These are phyloP conservation scores for Westerdykella aurantiaca DNA, from an alignment of 2,329 filamentous ascomycete genomes.

Conservation along the genomic window DNA sequence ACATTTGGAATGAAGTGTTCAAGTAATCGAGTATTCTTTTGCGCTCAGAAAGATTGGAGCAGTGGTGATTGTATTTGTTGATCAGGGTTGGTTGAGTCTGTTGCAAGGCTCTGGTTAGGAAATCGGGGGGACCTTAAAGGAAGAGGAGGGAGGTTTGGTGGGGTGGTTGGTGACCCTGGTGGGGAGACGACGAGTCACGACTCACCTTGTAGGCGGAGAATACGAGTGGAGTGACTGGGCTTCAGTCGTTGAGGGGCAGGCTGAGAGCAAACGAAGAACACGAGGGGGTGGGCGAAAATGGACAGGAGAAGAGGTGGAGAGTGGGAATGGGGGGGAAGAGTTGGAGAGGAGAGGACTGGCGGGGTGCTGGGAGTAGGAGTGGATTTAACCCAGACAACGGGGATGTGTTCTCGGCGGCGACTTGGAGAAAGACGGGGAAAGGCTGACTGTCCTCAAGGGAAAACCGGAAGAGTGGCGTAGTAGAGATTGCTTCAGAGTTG, in stretches of 20 bases:
- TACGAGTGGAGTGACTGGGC: not conserved
- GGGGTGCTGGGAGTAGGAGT: not conserved
- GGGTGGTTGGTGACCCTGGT: not conserved
- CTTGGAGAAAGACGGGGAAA: not conserved
- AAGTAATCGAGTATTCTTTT: not conserved
- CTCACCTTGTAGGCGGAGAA: not conserved
- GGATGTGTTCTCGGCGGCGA: not conserved
- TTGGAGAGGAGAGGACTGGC: not conserved
- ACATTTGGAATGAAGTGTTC: conserved; percentile 36
- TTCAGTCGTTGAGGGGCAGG: not conserved
- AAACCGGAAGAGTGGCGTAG: too few relatives aligned
- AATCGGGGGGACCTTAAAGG: not conserved
- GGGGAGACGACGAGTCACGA: not conserved
- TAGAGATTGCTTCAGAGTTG: not conserved
- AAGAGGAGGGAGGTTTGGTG: not conserved
- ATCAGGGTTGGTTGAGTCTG: not conserved
- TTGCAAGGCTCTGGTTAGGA: not conserved
- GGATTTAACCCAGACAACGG: not conserved
- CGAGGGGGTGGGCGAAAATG: not conserved
- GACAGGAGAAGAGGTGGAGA: not conserved
- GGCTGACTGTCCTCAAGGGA: not conserved
- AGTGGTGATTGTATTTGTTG: not conserved
- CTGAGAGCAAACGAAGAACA: not conserved
- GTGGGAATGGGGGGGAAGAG: not conserved
- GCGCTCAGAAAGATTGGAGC: not conserved